Percentiles rank a stretch among this genome's conserved stretches.
Conservation (phyloP, 2,329 filamentous ascomycete species). For the Fusarium sp. region DNA sequence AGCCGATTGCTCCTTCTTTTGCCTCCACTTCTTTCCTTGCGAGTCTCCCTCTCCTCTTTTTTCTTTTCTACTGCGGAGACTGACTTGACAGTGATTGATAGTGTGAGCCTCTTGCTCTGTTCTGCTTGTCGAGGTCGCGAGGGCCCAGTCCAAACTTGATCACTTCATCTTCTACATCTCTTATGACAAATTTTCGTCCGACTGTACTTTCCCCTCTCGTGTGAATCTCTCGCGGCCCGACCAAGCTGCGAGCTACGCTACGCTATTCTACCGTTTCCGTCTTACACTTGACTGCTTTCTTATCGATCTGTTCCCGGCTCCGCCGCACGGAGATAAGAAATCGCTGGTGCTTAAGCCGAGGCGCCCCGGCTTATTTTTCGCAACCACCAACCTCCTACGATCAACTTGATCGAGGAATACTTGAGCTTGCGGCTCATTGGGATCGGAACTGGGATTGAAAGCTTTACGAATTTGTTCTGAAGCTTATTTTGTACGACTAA, state of each 20-base stretch:
- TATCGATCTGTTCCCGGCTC: constrained; percentile 25
- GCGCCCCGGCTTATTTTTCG: constrained; percentile 41
- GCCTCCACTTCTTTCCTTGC: constrained; percentile 31
- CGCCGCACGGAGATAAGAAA: constrained; percentile 36
- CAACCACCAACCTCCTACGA: constrained; percentile 37
- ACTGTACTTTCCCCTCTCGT: constrained; percentile 4
- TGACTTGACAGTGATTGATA: constrained; percentile 15
- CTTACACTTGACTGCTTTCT: constrained; percentile 1
- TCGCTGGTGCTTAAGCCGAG: constrained; percentile 41
- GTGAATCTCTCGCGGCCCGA: constrained; percentile 44
- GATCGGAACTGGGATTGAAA: constrained; percentile 13
- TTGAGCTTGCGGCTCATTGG: constrained; percentile 31
- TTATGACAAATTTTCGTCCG: not conserved
- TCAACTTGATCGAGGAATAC: constrained; percentile 27
- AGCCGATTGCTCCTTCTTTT: constrained; percentile 41
- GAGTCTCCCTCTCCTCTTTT: constrained; percentile 29
- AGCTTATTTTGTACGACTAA: constrained; percentile 8
- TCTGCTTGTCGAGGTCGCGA: constrained; percentile 47
- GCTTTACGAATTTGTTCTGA: not conserved
- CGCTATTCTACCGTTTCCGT: constrained; percentile 3
- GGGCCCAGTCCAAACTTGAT: constrained; percentile 28
- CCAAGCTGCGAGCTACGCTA: constrained; percentile 40
- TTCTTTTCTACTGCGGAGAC: constrained; percentile 31
- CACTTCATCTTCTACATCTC: constrained; percentile 23
- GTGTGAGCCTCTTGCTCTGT: constrained; percentile 37